These are phyloP conservation scores for Candida coleopterorum DNA, from an alignment of 805 yeast genomes.

Conservation along the genomic window DNA sequence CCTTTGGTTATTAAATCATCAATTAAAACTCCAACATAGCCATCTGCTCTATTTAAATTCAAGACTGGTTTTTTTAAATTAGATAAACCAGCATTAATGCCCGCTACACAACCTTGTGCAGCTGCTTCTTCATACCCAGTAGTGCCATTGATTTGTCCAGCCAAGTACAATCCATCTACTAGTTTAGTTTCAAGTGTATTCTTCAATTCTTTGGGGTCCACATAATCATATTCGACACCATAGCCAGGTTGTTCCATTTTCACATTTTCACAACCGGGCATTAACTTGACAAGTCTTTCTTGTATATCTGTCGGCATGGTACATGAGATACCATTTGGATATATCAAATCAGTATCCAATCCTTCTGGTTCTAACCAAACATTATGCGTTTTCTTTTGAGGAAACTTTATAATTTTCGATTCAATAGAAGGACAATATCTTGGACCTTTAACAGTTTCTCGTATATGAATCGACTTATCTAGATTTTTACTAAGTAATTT, in stretches of 20 bases:
- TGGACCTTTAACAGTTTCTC: conserved; percentile 94
- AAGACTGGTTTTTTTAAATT: conserved; percentile 39
- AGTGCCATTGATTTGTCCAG: conserved; percentile 98
- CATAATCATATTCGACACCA: conserved; percentile 97
- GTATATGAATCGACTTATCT: conserved; percentile 80
- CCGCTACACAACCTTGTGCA: conserved; percentile 93
- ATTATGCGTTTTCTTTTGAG: conserved; percentile 69
- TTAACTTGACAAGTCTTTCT: conserved; percentile 61
- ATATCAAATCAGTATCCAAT: conserved; percentile 74
- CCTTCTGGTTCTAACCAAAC: conserved; percentile 99
- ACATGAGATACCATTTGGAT: conserved; percentile 94
- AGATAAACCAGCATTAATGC: conserved; percentile 84
- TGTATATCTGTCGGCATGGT: conserved; percentile 97
- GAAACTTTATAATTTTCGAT: conserved; percentile 76
- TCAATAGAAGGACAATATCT: conserved; percentile 97
- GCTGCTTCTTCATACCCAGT: conserved; percentile 99
- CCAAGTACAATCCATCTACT: conserved; percentile 74
- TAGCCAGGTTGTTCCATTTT: conserved; percentile 93
- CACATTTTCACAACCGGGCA: conserved; percentile 86
- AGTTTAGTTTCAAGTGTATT: conserved; percentile 77
- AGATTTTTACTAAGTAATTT: conserved; percentile 63
- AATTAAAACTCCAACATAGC: conserved; percentile 85
- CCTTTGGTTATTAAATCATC: conserved; percentile 96
- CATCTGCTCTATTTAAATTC: conserved; percentile 68
- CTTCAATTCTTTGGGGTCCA: conserved; percentile 85